A percentile compares a stretch with the other conserved stretches of the same genome.
Conservation (phyloP, 192 early-diverging fungal genomes). For the Pilaira anomala region DNA sequence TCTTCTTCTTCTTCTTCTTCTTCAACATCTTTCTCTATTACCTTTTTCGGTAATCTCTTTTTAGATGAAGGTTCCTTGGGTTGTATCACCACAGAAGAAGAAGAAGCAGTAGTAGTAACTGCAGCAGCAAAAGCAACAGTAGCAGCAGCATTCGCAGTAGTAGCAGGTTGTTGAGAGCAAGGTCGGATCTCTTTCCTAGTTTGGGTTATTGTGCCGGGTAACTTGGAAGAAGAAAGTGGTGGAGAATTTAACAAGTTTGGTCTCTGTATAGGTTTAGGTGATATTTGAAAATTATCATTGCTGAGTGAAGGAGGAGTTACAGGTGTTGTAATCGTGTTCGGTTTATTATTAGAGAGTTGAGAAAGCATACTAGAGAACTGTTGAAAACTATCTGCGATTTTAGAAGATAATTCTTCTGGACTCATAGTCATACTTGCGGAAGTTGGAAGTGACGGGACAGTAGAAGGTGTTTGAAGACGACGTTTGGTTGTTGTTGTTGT, state of each 20-base stretch:
- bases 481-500: not conserved
- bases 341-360: constrained; percentile 1
- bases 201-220: not conserved
- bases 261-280: not conserved
- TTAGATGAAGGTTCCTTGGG: too few species aligned
- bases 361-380: constrained; percentile 26
- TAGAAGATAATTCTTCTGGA: constrained; percentile 27
- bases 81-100: too few species aligned
- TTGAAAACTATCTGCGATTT: constrained; percentile 36
- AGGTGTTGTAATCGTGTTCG: not conserved
- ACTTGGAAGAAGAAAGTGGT: not conserved
- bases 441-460: not conserved
- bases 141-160: too few species aligned
- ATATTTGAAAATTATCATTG: not conserved
- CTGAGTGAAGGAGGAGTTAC: not conserved
- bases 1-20: not conserved
- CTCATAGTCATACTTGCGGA: constrained; percentile 5
- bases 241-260: not conserved
- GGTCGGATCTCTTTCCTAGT: too few species aligned
- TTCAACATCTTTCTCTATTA: too few species aligned
- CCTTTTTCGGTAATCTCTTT: too few species aligned
- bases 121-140: too few species aligned
- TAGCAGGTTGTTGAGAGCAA: too few species aligned
- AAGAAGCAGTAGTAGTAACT: too few species aligned
- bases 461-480: not conserved